Evolutionary conservation across 768 basidiomycete genomes (phyloP).

Genomic region (Leccinum subtestaceum): DNA sequence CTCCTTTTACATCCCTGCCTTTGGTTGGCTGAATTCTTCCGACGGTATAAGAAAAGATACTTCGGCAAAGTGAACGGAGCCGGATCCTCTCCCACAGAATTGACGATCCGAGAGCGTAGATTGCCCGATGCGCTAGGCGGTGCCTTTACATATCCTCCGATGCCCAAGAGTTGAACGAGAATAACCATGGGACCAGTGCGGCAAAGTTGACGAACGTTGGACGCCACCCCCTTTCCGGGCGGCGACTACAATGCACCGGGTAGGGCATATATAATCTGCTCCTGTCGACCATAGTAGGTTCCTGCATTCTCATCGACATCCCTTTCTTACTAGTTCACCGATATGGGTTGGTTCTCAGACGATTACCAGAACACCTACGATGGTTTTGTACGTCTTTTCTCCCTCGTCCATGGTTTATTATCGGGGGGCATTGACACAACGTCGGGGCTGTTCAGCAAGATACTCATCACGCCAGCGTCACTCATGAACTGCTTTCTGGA

Average conservation of each 20-base stretch:
- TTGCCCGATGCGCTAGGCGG: neutral
- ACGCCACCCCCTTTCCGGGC: constrained; percentile 8
- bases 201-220: neutral
- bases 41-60: too few relatives aligned
- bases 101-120: neutral
- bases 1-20: too few relatives aligned
- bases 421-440: neutral
- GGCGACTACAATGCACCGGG: constrained; percentile 6
- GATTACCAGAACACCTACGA: neutral
- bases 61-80: too few relatives aligned
- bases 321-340: neutral
- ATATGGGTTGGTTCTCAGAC: constrained; percentile 14
- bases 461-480: constrained; percentile 1
- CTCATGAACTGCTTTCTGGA: constrained; percentile 22
- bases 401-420: neutral
- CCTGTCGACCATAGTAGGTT: too few relatives aligned
- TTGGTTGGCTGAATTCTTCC: too few relatives aligned
- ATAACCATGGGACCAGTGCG: constrained; percentile 4
- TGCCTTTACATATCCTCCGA: neutral
- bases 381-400: constrained; percentile 5
- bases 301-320: neutral
- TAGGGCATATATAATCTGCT: constrained; percentile 19
- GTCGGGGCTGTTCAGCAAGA: constrained; percentile 4
- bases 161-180: constrained; percentile 1
- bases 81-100: neutral